Evolutionary conservation across 441 rosid genomes (phyloP).

Genomic region (Adansonia rubrostipa): DNA sequence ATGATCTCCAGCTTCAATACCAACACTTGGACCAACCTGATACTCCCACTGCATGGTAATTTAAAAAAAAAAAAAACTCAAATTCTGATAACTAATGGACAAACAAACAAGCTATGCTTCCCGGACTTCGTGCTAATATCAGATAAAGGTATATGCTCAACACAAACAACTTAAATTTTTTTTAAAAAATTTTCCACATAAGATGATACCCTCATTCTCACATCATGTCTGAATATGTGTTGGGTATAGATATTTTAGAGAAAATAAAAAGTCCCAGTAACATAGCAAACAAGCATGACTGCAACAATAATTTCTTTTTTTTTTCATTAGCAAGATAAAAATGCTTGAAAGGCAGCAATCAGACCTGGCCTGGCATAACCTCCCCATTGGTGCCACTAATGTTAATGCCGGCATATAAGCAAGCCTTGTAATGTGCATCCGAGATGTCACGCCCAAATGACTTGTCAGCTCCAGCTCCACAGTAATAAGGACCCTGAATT

Average conservation of each 20-base stretch:
- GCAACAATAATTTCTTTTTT: not conserved
- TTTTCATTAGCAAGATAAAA: slow-evolving; percentile 1
- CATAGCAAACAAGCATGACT: slow-evolving; percentile 2
- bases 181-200: no score
- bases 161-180: no score
- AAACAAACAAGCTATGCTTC: not conserved
- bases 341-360: slow-evolving; percentile 8
- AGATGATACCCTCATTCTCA: no score
- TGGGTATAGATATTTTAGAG: no score
- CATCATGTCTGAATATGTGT: no score
- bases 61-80: not conserved
- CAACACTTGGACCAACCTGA: slow-evolving; percentile 98
- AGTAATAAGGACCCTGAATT: slow-evolving; percentile 93
- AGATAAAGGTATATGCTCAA: no score
- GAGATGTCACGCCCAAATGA: slow-evolving; percentile 95
- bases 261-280: no score
- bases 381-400: slow-evolving; percentile 96
- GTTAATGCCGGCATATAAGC: slow-evolving; percentile 92
- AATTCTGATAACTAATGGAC: not conserved
- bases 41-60: slow-evolving; percentile 82
- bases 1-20: slow-evolving; percentile 93
- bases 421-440: slow-evolving; percentile 98
- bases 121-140: no score
- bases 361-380: slow-evolving; percentile 99
- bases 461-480: slow-evolving; percentile 97